These are phyloP conservation scores for Sclerotinia spermophila DNA, from an alignment of 2,329 filamentous ascomycete species.

Conservation along the genomic window DNA sequence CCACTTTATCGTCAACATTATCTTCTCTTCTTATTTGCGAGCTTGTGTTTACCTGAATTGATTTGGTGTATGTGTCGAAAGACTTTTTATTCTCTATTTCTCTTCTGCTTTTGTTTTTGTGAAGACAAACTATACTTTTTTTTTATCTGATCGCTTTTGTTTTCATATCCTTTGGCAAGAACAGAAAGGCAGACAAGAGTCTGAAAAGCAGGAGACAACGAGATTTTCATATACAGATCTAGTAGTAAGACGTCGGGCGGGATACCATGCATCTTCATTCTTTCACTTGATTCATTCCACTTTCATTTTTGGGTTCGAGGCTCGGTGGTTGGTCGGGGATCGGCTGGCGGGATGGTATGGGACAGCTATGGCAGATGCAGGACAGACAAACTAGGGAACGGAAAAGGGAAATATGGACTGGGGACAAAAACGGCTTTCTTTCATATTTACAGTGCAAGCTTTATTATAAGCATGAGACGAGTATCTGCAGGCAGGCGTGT, in stretches of 20 bases:
- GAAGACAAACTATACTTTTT: neutral
- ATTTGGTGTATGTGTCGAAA: neutral
- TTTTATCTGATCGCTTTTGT: neutral
- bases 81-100: slow-evolving; percentile 6
- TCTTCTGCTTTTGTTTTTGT: neutral
- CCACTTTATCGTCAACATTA: neutral
- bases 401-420: neutral
- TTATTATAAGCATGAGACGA: neutral
- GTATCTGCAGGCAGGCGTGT: neutral
- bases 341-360: neutral
- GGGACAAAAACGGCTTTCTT: neutral
- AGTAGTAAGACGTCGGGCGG: neutral
- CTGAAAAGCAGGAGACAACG: neutral
- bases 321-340: neutral
- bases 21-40: neutral
- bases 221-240: neutral
- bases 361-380: neutral
- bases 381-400: neutral
- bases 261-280: slow-evolving; percentile 5
- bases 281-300: neutral
- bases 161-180: neutral
- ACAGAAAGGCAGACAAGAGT: neutral
- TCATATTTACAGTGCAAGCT: neutral
- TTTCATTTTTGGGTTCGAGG: neutral
- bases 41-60: neutral